Base-by-base conservation (phyloP, 1,139 yeast genomes). In the Pichia sp. region DNA sequence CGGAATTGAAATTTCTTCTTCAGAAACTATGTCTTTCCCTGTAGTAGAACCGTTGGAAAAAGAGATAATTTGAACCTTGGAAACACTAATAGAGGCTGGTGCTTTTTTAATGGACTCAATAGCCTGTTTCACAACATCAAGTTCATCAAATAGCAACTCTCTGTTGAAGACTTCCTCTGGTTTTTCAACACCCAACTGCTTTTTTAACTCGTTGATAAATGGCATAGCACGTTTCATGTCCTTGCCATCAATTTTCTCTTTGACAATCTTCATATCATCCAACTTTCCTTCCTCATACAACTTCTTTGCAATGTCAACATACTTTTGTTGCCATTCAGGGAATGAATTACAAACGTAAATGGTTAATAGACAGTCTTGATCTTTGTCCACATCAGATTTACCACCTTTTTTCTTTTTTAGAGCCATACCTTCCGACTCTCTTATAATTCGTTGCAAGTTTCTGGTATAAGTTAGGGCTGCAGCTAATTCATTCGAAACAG, bases 151-250 rank as follows among this genome's bases (percentile, higher is more conserved):
- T 30, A 84, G 77, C 63, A 93, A 81, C 72, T 90, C 86, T 73
- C 98, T 82, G 77, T 89, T 84, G 76, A 93, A 90, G 36, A 95
- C 97, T 53, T 81, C 79, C 54, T 80, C 81, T 16, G 96, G 84
- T 40, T 84, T 74, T 67, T 87, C 93, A 52, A 75, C 75, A 16
- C 76, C 70, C 63, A 93, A 78, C 73, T 96, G 84, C 68, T 85
- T 87, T 72, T 93, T 90, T 71, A 93, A 76, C 62, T 82, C 76
- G 60, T 93, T 85, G 61, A 93, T 92, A 71, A 92, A 93, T 58
- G 98, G 98, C 99, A 95, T 93, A 59, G 96, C 98, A 64, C 95
- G 85, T 79, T 90, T 90, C 86, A 92, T 83, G 65, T 87, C 93
- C 70, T 82, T 84, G 60, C 87, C 87, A 43, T 65, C 67, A 57